Evolutionary conservation across 148 eudicot genomes (phyloP).

Genomic region (Spergularia marina): DNA sequence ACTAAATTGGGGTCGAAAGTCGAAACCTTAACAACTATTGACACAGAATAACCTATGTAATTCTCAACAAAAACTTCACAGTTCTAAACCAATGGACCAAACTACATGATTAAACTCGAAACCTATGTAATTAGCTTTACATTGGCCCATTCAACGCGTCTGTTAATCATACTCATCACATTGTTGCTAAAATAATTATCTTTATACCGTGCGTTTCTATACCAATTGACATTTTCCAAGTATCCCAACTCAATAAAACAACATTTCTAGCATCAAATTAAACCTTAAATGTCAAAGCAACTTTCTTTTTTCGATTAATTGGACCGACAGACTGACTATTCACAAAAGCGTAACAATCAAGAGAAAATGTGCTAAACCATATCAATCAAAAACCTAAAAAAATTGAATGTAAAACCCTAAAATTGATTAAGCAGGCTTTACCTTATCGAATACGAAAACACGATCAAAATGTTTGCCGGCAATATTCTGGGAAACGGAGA

Average conservation of each 20-base stretch:
- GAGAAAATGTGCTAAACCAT: conserved; percentile 1
- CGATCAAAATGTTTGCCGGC: conserved; percentile 90
- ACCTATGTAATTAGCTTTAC: too few species aligned
- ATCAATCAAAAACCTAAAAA: not conserved
- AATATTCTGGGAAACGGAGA: conserved; percentile 83
- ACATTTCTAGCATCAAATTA: not conserved
- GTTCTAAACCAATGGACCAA: too few species aligned
- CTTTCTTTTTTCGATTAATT: not conserved
- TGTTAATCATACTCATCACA: too few species aligned
- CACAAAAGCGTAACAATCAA: not conserved
- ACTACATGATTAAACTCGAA: too few species aligned
- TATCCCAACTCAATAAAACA: too few species aligned
- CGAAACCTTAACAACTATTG: not conserved
- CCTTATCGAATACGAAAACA: conserved; percentile 91
- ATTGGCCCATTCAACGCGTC: too few species aligned
- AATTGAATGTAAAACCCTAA: not conserved
- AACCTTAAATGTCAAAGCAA: not conserved
- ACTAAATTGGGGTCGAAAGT: not conserved
- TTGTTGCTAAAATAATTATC: too few species aligned
- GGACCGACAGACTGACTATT: not conserved
- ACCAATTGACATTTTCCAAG: too few species aligned
- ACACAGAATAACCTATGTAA: too few species aligned
- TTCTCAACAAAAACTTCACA: too few species aligned
- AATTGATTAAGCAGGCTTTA: conserved; percentile 2
- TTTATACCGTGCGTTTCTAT: too few species aligned